Evolutionary conservation across 306 rosid genomes (phyloP).

Genomic region (Pterocarpus macrocarpus): DNA sequence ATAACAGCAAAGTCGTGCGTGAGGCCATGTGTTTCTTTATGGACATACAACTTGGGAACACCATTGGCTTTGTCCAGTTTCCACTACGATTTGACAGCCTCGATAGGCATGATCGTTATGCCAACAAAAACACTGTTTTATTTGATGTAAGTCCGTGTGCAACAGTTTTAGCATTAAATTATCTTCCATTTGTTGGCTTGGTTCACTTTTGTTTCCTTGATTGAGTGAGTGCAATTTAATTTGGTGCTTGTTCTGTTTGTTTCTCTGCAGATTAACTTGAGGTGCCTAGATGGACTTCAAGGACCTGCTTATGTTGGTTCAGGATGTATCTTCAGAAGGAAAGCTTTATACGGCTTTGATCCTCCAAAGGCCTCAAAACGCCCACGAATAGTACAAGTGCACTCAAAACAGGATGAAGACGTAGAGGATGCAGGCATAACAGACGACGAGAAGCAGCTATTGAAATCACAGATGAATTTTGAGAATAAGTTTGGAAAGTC

Average conservation of each 20-base stretch:
- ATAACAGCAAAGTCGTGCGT: constrained; percentile 84
- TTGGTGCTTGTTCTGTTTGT: constrained; percentile 8
- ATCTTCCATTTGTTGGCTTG: not conserved
- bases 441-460: constrained; percentile 74
- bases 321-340: constrained; percentile 90
- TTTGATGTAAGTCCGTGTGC: constrained; percentile 65
- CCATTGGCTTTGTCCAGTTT: constrained; percentile 89
- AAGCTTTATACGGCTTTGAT: constrained; percentile 81
- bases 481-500: constrained; percentile 91
- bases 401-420: constrained; percentile 74
- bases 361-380: constrained; percentile 89
- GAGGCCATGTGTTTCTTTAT: constrained; percentile 98
- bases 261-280: constrained; percentile 76
- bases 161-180: constrained; percentile 26
- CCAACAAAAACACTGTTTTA: constrained; percentile 92
- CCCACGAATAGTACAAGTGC: constrained; percentile 67
- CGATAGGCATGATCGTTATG: constrained; percentile 88
- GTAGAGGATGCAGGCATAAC: constrained; percentile 69
- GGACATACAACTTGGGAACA: constrained; percentile 90
- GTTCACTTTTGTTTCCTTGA: not conserved
- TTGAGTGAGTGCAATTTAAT: constrained; percentile 13
- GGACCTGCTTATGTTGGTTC: constrained; percentile 94
- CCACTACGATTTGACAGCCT: constrained; percentile 94
- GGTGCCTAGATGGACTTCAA: constrained; percentile 97
- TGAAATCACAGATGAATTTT: constrained; percentile 74